Evolutionary conservation across 1,284 basidiomycete genomes (phyloP).

Genomic region (Puccinia hordei): DNA sequence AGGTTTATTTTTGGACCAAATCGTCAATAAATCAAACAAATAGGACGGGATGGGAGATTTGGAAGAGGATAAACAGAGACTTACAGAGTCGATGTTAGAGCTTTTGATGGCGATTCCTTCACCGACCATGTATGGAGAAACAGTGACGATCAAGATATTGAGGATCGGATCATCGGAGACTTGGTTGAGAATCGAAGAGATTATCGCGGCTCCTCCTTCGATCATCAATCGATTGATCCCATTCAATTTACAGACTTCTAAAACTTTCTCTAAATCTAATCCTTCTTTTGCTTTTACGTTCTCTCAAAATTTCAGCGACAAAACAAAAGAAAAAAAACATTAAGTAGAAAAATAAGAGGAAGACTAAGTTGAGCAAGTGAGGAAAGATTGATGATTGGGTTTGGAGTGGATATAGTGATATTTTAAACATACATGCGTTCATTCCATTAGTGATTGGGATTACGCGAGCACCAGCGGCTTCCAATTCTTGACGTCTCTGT

Average conservation of each 20-base stretch:
- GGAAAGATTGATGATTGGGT: neutral
- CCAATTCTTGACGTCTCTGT: constrained; percentile 57
- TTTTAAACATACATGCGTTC: constrained; percentile 34
- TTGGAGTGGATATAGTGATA: neutral
- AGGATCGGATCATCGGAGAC: constrained; percentile 61
- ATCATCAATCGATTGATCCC: constrained; percentile 83
- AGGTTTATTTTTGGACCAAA: neutral
- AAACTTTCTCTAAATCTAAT: constrained; percentile 65
- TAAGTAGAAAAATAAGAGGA: neutral
- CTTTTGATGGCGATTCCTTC: constrained; percentile 64
- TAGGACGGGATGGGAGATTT: too few relatives aligned
- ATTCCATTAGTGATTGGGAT: constrained; percentile 63
- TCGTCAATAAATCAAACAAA: neutral
- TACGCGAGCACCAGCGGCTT: constrained; percentile 61
- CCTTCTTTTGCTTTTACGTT: constrained; percentile 58
- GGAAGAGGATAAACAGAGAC: constrained; percentile 22
- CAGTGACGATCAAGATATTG: constrained; percentile 76
- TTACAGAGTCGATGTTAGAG: constrained; percentile 60
- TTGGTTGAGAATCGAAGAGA: constrained; percentile 71
- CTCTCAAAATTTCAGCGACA: neutral
- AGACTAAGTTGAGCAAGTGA: neutral
- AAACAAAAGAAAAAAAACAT: neutral
- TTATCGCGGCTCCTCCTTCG: constrained; percentile 85
- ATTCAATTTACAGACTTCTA: constrained; percentile 64
- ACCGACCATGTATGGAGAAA: constrained; percentile 79